Evolutionary conservation across 495 filamentous ascomycete species (phyloP).

Genomic region (Articulospora tetracladia): DNA sequence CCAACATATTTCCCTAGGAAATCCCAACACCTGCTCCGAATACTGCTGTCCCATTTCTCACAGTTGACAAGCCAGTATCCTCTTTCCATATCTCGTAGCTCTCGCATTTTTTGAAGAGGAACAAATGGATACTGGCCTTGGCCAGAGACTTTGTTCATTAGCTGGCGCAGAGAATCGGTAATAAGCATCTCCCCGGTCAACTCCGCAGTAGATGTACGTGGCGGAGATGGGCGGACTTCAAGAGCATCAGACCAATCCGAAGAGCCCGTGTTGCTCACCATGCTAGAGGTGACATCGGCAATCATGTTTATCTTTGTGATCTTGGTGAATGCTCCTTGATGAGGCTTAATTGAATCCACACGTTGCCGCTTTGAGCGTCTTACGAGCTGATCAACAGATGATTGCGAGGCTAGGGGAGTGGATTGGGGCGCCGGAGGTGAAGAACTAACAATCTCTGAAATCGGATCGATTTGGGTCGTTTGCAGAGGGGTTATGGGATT

Average conservation of each 20-base stretch:
- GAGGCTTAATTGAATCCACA: not conserved
- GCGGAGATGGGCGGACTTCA: slow-evolving; percentile 40
- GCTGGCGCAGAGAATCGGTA: slow-evolving; percentile 49
- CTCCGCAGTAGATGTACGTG: slow-evolving; percentile 34
- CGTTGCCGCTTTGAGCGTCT: slow-evolving; percentile 1
- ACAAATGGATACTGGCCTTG: slow-evolving; percentile 41
- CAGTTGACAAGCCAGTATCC: slow-evolving; percentile 65
- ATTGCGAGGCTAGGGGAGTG: not conserved
- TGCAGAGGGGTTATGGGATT: not conserved
- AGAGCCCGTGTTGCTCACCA: not conserved
- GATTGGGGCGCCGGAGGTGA: not conserved
- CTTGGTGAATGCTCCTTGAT: not conserved
- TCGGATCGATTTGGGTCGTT: not conserved
- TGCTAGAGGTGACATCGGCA: not conserved
- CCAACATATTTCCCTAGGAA: slow-evolving; percentile 57
- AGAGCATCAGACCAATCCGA: not conserved
- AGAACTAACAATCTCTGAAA: not conserved
- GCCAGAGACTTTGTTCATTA: slow-evolving; percentile 45
- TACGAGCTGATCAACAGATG: not conserved
- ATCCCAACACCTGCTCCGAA: slow-evolving; percentile 51
- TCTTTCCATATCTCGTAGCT: slow-evolving; percentile 53
- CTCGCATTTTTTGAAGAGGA: slow-evolving; percentile 46
- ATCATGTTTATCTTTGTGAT: not conserved
- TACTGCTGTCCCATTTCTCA: slow-evolving; percentile 34
- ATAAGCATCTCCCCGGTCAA: slow-evolving; percentile 45